Evolutionary conservation across 352 stramenopile genomes (phyloP).

Genomic region (Globisporangium abappressorium): DNA sequence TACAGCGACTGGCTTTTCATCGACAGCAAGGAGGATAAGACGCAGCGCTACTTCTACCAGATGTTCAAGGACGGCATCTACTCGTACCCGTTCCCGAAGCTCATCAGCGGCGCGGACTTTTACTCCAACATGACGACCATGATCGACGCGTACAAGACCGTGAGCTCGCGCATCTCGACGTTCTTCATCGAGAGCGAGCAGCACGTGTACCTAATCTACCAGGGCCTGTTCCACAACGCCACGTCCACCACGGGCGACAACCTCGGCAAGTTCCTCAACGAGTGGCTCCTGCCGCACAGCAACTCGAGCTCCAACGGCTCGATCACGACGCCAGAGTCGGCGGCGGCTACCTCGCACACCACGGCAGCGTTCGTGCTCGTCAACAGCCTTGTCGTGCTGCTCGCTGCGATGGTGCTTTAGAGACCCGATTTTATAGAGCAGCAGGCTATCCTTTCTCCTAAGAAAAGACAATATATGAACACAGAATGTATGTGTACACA

Average conservation of each 20-base stretch:
- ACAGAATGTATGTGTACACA: background rate
- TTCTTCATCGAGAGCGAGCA: conserved; percentile 49
- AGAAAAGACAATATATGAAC: background rate
- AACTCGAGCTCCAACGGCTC: conserved; percentile 8
- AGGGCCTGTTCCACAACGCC: conserved; percentile 40
- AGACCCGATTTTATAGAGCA: background rate
- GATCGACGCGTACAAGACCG: conserved; percentile 46
- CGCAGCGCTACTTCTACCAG: conserved; percentile 68
- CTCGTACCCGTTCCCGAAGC: conserved; percentile 46
- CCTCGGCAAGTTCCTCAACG: conserved; percentile 23
- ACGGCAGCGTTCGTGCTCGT: conserved; percentile 1
- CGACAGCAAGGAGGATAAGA: conserved; percentile 57
- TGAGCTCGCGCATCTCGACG: conserved; percentile 42
- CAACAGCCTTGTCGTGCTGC: conserved; percentile 12
- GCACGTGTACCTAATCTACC: conserved; percentile 49
- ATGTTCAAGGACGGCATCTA: conserved; percentile 49
- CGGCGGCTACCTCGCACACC: background rate
- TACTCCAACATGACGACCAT: conserved; percentile 53
- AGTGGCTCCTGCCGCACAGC: conserved; percentile 23
- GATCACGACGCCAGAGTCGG: background rate
- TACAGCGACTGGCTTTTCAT: conserved; percentile 61
- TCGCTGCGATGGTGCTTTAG: conserved; percentile 15
- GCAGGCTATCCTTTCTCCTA: background rate
- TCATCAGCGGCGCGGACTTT: conserved; percentile 55
- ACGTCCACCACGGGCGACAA: conserved; percentile 35